Evolutionary conservation across 495 filamentous ascomycete species (phyloP), one percentile per base, ranked within the genome.

Genomic region (Penicillium alfredii): DNA sequence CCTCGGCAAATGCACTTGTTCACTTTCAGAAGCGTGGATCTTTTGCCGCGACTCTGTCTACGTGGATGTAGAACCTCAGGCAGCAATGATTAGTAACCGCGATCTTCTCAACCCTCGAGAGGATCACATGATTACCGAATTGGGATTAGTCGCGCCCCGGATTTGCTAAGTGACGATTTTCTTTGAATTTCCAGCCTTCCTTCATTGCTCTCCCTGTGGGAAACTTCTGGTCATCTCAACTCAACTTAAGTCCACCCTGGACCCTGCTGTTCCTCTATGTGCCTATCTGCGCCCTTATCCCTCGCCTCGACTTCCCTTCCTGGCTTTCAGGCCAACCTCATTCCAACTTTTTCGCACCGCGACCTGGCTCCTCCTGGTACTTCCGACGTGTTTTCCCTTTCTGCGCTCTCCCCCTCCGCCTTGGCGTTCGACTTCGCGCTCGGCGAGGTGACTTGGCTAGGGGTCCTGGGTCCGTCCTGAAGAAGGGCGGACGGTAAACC

Each of bases 391-490:
- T 30, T 31, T 20, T 30, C 31, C 27, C 21, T 40, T 24, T 21
- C 44, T 16, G 20, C 29, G 0, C 27, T 46, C 28, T 33, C 40
- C 15, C 18, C 29, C 8, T 33, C 29, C 39, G 28, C 44, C 19
- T 46, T 56, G 50, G 38, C 45, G 36, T 43, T 47, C 34, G 50
- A 56, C 25, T 38, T 42, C 42, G 53, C 52, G 30, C 37, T 44
- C 28, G 35, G 51, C 60, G 55, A 61, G 48, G 60, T 68, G 61
- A 50, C 64, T 57, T 74, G 71, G 63, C 52, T 73, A 73, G 65
- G 71, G 71, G 72, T 66, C 42, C 49, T 58, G 40, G 58, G 72
- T 74, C 72, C 72, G 71, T 72, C 72, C 69, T 76, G 69, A 74
- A 64, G 50, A 62, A 69, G 70, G 72, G 65, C 71, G 72, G 72